Percentiles rank a stretch among this genome's conserved stretches.
phyloP scores from a whole-genome alignment of 1,284 basidiomycete genomes.

The Apiotrichum veenhuisii region DNA sequence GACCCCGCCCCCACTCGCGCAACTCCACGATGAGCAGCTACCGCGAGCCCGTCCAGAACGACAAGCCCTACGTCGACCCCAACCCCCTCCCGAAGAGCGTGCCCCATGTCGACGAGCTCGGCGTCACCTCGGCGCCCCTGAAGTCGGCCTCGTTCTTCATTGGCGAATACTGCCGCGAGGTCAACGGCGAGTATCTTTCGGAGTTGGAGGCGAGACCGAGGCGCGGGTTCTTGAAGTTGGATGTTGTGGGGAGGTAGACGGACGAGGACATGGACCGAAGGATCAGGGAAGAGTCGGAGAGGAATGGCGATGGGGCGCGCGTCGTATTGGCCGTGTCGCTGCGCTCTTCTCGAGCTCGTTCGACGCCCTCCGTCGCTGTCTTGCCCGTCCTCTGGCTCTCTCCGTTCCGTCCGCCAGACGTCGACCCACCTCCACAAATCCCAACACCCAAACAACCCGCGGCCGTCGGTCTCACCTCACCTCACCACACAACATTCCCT shows the following conservation, averaged over 20 bases:
- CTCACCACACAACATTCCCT: no score
- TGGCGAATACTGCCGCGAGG: slow-evolving; percentile 91
- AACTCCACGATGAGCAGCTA: slow-evolving; percentile 30
- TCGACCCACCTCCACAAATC: background rate
- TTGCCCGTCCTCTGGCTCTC: no score
- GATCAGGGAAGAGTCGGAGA: background rate
- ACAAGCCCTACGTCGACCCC: slow-evolving; percentile 61
- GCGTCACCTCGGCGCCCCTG: slow-evolving; percentile 85
- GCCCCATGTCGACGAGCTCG: slow-evolving; percentile 86
- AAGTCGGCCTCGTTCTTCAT: slow-evolving; percentile 98
- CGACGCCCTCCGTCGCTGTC: no score
- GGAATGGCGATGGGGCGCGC: no score
- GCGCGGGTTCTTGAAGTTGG: background rate
- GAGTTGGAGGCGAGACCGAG: background rate
- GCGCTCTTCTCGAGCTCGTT: no score
- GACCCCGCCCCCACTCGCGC: background rate
- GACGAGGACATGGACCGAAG: no score
- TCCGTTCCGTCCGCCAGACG: no score
- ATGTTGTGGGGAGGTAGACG: background rate
- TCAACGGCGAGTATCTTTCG: slow-evolving; percentile 69
- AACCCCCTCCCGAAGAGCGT: slow-evolving; percentile 68
- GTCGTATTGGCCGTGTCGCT: no score
- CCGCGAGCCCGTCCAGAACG: slow-evolving; percentile 38
- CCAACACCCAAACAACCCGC: background rate
- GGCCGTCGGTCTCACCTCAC: no score